Conservation (phyloP, 495 filamentous ascomycete genomes). For the Penicillium parvum region DNA sequence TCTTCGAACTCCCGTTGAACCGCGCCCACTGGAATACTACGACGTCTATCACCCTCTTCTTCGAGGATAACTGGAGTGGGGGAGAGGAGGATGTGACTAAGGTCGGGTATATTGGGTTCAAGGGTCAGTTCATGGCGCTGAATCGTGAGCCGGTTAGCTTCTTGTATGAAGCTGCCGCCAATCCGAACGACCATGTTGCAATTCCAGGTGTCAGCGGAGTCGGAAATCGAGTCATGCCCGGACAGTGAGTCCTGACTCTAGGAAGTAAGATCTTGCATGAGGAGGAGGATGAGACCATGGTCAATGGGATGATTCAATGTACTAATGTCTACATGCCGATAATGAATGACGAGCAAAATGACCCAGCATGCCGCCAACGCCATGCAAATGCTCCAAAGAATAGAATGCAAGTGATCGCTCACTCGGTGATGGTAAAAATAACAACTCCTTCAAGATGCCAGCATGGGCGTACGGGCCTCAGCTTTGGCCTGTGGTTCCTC, state of each 20-base stretch:
- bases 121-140: conserved; percentile 83
- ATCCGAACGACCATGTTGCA: conserved; percentile 75
- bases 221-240: conserved; percentile 39
- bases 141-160: conserved; percentile 79
- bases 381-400: conserved; percentile 20
- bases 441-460: conserved; percentile 19
- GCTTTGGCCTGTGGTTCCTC: conserved; percentile 39
- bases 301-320: not conserved
- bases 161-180: conserved; percentile 89
- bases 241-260: conserved; percentile 19
- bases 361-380: conserved; percentile 23
- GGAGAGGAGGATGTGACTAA: conserved; percentile 73
- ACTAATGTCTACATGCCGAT: conserved; percentile 9
- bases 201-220: conserved; percentile 43
- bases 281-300: not conserved
- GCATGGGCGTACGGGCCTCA: conserved; percentile 29
- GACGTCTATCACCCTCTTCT: conserved; percentile 72
- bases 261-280: not conserved
- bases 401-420: conserved; percentile 11
- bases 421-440: not conserved
- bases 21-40: conserved; percentile 84
- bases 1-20: conserved; percentile 81
- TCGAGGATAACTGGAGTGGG: conserved; percentile 61
- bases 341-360: conserved; percentile 11
- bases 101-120: conserved; percentile 83